These are phyloP conservation scores for Fusarium redolens DNA, from an alignment of 2,329 filamentous ascomycete genomes.

Conservation along the genomic window DNA sequence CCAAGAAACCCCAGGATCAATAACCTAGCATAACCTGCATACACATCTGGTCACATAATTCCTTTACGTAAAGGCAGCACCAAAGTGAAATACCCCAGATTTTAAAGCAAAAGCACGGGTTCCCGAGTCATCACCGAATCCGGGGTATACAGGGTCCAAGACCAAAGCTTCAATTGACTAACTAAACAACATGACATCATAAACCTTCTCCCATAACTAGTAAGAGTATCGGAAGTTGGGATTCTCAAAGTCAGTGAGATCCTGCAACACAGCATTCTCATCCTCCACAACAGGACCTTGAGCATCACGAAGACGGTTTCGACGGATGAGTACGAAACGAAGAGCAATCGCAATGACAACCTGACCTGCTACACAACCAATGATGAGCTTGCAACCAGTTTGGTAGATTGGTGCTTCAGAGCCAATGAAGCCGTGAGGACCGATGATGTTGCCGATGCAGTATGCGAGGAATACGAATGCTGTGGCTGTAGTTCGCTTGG, in stretches of 20 bases:
- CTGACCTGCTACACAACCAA: slow-evolving; percentile 41
- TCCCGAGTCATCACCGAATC: slow-evolving; percentile 3
- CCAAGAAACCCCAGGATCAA: slow-evolving; percentile 5
- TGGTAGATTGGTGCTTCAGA: slow-evolving; percentile 61
- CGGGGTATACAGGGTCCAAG: neutral
- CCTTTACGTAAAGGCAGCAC: slow-evolving; percentile 26
- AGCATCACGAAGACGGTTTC: slow-evolving; percentile 41
- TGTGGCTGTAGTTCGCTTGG: slow-evolving; percentile 59
- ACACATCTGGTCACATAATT: neutral
- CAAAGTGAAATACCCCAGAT: slow-evolving; percentile 15
- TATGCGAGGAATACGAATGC: slow-evolving; percentile 61
- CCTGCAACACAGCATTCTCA: slow-evolving; percentile 36
- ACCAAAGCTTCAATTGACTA: slow-evolving; percentile 10
- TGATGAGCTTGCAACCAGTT: slow-evolving; percentile 60
- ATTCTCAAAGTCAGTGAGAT: slow-evolving; percentile 46
- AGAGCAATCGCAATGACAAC: slow-evolving; percentile 31
- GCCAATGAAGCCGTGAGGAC: slow-evolving; percentile 54
- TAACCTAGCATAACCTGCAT: neutral
- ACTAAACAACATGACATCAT: slow-evolving; percentile 6
- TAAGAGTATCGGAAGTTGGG: slow-evolving; percentile 45
- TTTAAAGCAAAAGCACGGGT: neutral
- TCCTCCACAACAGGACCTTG: slow-evolving; percentile 34
- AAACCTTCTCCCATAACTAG: slow-evolving; percentile 6
- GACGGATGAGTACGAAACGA: slow-evolving; percentile 40
- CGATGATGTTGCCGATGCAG: slow-evolving; percentile 49